A percentile compares a stretch with the other conserved stretches of the same genome.
Conservation (phyloP, 2,329 filamentous ascomycete genomes). For the Diaporthe longicolla region DNA sequence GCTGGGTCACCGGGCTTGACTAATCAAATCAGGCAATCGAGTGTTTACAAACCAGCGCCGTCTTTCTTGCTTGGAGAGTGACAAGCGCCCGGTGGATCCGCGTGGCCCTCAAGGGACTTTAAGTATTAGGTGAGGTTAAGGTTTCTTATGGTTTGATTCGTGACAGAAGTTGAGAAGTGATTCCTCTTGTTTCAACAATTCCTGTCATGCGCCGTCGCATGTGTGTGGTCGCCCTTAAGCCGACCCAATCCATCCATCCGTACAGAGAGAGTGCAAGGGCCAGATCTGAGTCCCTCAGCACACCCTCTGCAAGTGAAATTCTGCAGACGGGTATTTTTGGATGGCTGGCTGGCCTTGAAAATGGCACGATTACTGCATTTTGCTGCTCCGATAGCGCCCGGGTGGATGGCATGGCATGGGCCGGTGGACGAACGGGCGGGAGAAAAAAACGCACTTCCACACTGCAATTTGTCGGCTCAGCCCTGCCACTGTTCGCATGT, state of each 20-base stretch:
- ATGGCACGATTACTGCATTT: conserved; percentile 19
- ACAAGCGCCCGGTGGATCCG: conserved; percentile 15
- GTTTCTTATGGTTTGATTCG: background rate
- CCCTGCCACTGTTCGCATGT: background rate
- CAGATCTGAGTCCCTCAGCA: background rate
- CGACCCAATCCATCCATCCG: conserved; percentile 36
- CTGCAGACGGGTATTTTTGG: conserved; percentile 6
- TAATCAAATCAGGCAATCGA: conserved; percentile 20
- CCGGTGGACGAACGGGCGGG: conserved; percentile 10
- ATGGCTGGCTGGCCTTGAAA: background rate
- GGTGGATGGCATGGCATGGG: conserved; percentile 15
- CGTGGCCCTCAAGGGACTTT: background rate
- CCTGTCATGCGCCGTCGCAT: conserved; percentile 16
- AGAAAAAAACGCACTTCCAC: conserved; percentile 8
- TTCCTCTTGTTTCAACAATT: conserved; percentile 18
- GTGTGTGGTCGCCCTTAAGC: conserved; percentile 35
- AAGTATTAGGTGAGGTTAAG: background rate
- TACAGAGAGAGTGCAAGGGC: background rate
- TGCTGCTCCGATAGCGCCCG: conserved; percentile 32
- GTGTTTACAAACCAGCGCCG: conserved; percentile 14
- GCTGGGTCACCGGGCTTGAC: conserved; percentile 31
- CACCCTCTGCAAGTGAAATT: background rate
- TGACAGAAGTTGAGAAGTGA: conserved; percentile 6
- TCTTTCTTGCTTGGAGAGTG: background rate
- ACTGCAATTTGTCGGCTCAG: conserved; percentile 8